A percentile compares a stretch with the other conserved stretches of the same genome.
These are phyloP conservation scores for Tilletiaria anomala DNA, from an alignment of 1,284 basidiomycete genomes.

Conservation along the genomic window DNA sequence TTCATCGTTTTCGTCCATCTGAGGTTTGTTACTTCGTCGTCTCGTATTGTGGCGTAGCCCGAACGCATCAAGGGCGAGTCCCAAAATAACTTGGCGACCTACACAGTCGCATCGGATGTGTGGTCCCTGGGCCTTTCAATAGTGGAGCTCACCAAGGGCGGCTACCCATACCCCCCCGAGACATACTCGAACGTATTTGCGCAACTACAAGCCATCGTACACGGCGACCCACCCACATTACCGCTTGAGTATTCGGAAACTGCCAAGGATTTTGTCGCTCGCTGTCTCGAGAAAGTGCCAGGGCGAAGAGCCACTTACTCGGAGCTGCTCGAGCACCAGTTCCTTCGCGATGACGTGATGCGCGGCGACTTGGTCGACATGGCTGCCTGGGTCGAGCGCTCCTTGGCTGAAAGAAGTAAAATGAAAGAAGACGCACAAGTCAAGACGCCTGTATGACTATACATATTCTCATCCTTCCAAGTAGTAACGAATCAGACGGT, in stretches of 20 bases:
- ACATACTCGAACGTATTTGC: constrained; percentile 94
- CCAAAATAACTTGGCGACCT: constrained; percentile 68
- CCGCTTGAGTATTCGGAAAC: constrained; percentile 44
- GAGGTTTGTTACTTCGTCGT: too few relatives aligned
- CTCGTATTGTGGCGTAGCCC: too few relatives aligned
- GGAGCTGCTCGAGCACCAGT: constrained; percentile 65
- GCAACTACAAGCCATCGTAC: constrained; percentile 86
- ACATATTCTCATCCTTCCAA: too few relatives aligned
- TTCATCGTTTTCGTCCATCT: background rate
- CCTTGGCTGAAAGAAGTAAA: too few relatives aligned
- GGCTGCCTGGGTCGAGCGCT: constrained; percentile 33
- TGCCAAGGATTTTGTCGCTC: constrained; percentile 35
- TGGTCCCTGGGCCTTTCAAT: constrained; percentile 95
- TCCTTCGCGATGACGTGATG: constrained; percentile 45
- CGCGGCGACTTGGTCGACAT: constrained; percentile 34
- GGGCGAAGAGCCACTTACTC: constrained; percentile 66
- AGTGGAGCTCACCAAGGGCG: constrained; percentile 79
- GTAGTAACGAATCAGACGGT: too few relatives aligned
- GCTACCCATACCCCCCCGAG: constrained; percentile 96
- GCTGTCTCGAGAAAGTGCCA: constrained; percentile 42
- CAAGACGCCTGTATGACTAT: too few relatives aligned
- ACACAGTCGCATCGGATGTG: constrained; percentile 91
- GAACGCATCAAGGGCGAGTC: constrained; percentile 92
- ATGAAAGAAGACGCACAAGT: constrained; percentile 3
- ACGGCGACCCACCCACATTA: constrained; percentile 76